Conservation (phyloP, 805 yeast genomes). For the Clavispora fructus region DNA sequence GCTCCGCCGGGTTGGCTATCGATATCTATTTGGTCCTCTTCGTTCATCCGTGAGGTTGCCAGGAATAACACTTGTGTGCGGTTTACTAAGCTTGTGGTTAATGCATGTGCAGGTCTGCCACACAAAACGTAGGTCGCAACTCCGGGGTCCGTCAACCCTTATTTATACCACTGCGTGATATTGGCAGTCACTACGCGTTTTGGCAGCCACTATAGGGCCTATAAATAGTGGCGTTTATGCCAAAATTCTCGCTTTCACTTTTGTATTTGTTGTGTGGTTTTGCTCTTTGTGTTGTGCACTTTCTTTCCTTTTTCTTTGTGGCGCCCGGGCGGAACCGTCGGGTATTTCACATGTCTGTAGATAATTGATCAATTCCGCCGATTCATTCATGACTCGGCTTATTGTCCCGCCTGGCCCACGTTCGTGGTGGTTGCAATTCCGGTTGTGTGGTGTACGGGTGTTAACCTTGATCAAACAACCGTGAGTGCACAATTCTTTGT, state of each 20-base stretch:
- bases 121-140: not conserved
- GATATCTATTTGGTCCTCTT: conserved; percentile 11
- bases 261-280: no score
- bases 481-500: not conserved
- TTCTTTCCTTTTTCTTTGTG: no score
- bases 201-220: not conserved
- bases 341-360: no score
- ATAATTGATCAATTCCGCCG: no score
- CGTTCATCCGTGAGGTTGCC: conserved; percentile 3
- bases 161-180: not conserved
- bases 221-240: no score
- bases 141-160: not conserved
- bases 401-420: not conserved
- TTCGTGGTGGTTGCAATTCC: not conserved
- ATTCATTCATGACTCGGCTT: no score
- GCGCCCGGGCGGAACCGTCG: no score
- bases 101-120: not conserved
- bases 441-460: not conserved
- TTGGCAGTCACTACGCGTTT: not conserved
- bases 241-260: no score
- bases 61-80: not conserved
- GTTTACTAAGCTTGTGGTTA: conserved; percentile 1
- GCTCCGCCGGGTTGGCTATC: conserved; percentile 7
- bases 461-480: not conserved
- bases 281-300: no score